Conservation (phyloP, 2,329 filamentous ascomycete genomes). For the Verticillium dahliae region DNA sequence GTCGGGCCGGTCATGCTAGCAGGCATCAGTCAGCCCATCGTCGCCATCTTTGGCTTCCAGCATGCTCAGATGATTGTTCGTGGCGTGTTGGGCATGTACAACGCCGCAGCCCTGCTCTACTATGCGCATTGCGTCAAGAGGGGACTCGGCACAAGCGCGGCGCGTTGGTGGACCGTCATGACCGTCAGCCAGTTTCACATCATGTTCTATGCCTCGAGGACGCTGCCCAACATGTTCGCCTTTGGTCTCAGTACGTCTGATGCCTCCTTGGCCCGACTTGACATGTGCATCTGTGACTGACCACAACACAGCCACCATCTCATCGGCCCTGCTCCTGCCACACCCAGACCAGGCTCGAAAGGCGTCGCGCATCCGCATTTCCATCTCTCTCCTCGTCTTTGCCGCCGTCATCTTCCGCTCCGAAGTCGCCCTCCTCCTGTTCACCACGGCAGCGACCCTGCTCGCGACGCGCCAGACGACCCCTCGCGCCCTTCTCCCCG, state of each 20-base stretch:
- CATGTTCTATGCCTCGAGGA: slow-evolving; percentile 85
- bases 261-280: neutral
- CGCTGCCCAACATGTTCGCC: slow-evolving; percentile 94
- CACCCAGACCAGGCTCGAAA: slow-evolving; percentile 18
- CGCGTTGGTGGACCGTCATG: slow-evolving; percentile 73
- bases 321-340: slow-evolving; percentile 43
- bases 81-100: slow-evolving; percentile 69
- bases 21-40: slow-evolving; percentile 60
- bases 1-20: slow-evolving; percentile 74
- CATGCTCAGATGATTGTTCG: slow-evolving; percentile 61
- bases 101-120: slow-evolving; percentile 60
- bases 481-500: slow-evolving; percentile 52
- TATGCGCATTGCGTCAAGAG: slow-evolving; percentile 58
- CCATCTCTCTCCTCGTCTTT: slow-evolving; percentile 70
- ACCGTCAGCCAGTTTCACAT: slow-evolving; percentile 86
- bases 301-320: slow-evolving; percentile 52
- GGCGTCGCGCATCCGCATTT: slow-evolving; percentile 47
- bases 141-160: slow-evolving; percentile 62
- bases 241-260: slow-evolving; percentile 68
- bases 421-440: slow-evolving; percentile 77
- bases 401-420: slow-evolving; percentile 82
- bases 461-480: slow-evolving; percentile 49
- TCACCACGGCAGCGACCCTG: slow-evolving; percentile 58
- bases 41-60: slow-evolving; percentile 48
- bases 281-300: neutral